phyloP scores from a whole-genome alignment of 768 basidiomycete genomes.

The Lyophyllum semitale region DNA sequence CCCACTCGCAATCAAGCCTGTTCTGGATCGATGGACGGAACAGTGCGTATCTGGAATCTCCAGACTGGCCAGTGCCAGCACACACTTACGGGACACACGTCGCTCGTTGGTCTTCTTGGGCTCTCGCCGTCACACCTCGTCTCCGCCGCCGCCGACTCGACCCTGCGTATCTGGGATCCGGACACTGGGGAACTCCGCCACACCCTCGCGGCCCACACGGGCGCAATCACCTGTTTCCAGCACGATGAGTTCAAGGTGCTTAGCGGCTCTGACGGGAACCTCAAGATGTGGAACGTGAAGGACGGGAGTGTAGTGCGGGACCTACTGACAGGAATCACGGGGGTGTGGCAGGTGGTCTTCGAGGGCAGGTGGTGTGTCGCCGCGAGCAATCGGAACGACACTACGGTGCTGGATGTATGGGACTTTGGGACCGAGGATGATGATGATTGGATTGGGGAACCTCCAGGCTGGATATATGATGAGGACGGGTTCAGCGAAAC shows the following conservation, averaged over 20 bases:
- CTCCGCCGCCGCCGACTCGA: conserved; percentile 95
- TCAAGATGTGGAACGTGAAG: conserved; percentile 97
- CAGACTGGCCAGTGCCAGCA: conserved; percentile 79
- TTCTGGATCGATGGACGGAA: conserved; percentile 98
- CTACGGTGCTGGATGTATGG: conserved; percentile 87
- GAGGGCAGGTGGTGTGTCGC: conserved; percentile 94
- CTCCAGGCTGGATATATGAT: conserved; percentile 74
- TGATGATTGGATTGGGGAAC: conserved; percentile 84
- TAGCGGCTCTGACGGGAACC: conserved; percentile 91
- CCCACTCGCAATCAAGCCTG: conserved; percentile 84
- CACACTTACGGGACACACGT: conserved; percentile 87
- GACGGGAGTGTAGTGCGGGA: conserved; percentile 88
- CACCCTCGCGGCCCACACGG: conserved; percentile 86
- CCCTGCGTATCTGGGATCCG: conserved; percentile 93
- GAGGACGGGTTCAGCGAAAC: conserved; percentile 61
- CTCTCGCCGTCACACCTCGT: conserved; percentile 89
- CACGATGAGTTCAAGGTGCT: conserved; percentile 98
- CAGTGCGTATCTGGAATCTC: conserved; percentile 93
- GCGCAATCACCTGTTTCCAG: conserved; percentile 99
- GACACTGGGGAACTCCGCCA: conserved; percentile 78
- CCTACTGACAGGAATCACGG: conserved; percentile 86
- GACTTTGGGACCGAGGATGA: conserved; percentile 79
- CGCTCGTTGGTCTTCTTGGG: conserved; percentile 91
- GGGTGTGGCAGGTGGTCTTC: conserved; percentile 98
- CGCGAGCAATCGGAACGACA: conserved; percentile 80